These are phyloP conservation scores for Magnolia sinica DNA, from an alignment of 164 flowering plant species.

Conservation along the genomic window DNA sequence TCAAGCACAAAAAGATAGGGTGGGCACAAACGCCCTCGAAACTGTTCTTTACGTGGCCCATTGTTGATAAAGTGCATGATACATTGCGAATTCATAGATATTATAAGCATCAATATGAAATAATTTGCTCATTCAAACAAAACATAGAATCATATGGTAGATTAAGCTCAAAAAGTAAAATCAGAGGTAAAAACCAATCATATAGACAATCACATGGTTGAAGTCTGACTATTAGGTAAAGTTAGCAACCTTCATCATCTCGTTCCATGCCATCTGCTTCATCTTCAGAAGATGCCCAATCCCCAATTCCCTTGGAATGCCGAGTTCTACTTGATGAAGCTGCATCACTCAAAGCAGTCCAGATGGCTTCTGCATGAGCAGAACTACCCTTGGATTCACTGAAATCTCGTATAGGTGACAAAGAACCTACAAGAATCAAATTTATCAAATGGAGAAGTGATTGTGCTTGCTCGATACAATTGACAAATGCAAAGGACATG, in stretches of 20 bases:
- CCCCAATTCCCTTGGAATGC: conserved; percentile 28
- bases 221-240: conserved; percentile 1
- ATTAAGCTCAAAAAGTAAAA: not conserved
- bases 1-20: too few species aligned
- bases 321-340: conserved; percentile 63
- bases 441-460: too few species aligned
- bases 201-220: not conserved
- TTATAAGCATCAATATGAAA: too few species aligned
- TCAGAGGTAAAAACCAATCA: not conserved
- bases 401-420: conserved; percentile 55
- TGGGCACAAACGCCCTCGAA: too few species aligned
- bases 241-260: conserved; percentile 56
- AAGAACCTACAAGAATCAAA: conserved; percentile 44
- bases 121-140: too few species aligned
- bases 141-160: not conserved
- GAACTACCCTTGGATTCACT: conserved; percentile 43
- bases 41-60: too few species aligned
- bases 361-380: conserved; percentile 70
- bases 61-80: too few species aligned
- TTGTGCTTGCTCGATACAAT: not conserved
- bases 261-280: conserved; percentile 82
- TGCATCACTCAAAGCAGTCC: conserved; percentile 65
- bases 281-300: conserved; percentile 95
- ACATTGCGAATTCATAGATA: too few species aligned
- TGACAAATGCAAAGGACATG: not conserved